Evolutionary conservation across 805 yeast genomes (phyloP), one percentile per base, ranked within the genome.

Genomic region (Pichia eremophila): DNA sequence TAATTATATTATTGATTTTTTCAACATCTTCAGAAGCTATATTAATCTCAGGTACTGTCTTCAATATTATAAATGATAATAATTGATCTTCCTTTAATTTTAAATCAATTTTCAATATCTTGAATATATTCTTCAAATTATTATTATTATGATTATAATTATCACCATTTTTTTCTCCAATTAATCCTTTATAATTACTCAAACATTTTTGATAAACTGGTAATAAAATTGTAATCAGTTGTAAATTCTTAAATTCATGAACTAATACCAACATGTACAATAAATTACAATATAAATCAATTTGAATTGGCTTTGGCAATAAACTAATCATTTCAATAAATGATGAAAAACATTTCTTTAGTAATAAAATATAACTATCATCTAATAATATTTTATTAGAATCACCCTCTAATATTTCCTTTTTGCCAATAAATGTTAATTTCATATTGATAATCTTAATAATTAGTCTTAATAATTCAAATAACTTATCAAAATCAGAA

Each of bases 391-490:
- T 35, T 49, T 63, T 51, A 42, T 54, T 57, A 46, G 52, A 27
- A 41, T 52, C 54, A 41, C 51, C 53, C 18, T 31, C 9, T 8
- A 14, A 2, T 43, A 74, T 67, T 46, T 59, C 72, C 39, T 70
- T 73, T 29, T 71, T 73, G 47, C 75, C 73, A 39, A 82, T 66
- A 45, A 79, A 75, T 9, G 95, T 90, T 40, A 84, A 64, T 9
- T 74, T 65, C 31, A 69, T 72, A 28, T 81, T 73, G 17, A 89
- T 65, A 0, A 86, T 82, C 19, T 81, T 69, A 68, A 85, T 71
- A 17, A 78, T 75, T 7, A 89, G 73, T 52, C 96, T 72, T 44
- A 89, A 65, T 27, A 90, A 68, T 59, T 91, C 97, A 62, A 91
- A 87, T 40, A 88, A 66, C 57, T 85, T 87, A 55, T 87, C 95